Evolutionary conservation across 148 eudicot species (phyloP).

Genomic region (Gaultheria prostrata): DNA sequence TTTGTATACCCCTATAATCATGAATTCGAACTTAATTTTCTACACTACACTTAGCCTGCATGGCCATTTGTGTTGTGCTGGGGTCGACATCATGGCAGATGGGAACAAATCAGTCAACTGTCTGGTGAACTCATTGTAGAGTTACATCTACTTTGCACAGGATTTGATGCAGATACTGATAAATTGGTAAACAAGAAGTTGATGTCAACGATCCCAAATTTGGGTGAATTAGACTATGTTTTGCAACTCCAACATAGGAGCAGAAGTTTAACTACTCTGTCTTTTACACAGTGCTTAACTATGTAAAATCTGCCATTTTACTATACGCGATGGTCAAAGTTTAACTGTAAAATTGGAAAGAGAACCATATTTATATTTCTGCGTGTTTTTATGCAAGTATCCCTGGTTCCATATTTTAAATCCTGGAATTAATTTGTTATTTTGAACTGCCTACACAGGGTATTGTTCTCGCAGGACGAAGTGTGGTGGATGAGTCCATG

Average conservation of each 20-base stretch:
- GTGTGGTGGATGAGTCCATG: constrained; percentile 99
- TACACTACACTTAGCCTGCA: background rate
- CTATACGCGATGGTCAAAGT: background rate
- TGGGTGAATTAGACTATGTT: background rate
- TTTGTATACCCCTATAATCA: background rate
- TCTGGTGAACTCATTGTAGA: background rate
- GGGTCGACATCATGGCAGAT: background rate
- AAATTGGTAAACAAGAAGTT: constrained; percentile 1
- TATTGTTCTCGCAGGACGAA: constrained; percentile 78
- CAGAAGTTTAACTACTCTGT: background rate
- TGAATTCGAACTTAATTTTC: background rate
- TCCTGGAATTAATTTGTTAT: constrained; percentile 14
- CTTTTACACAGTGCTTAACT: background rate
- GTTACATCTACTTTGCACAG: background rate
- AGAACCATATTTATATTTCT: background rate
- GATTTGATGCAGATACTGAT: background rate
- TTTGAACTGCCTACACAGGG: constrained; percentile 50
- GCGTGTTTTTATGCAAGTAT: background rate
- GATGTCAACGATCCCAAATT: background rate
- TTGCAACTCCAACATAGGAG: background rate
- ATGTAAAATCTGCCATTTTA: background rate
- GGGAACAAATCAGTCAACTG: background rate
- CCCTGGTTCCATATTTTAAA: constrained; percentile 10
- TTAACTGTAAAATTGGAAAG: background rate
- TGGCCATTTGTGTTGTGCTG: background rate